These are phyloP conservation scores for Tuber microsphaerosporum DNA, from an alignment of 495 filamentous ascomycete species.

Conservation along the genomic window DNA sequence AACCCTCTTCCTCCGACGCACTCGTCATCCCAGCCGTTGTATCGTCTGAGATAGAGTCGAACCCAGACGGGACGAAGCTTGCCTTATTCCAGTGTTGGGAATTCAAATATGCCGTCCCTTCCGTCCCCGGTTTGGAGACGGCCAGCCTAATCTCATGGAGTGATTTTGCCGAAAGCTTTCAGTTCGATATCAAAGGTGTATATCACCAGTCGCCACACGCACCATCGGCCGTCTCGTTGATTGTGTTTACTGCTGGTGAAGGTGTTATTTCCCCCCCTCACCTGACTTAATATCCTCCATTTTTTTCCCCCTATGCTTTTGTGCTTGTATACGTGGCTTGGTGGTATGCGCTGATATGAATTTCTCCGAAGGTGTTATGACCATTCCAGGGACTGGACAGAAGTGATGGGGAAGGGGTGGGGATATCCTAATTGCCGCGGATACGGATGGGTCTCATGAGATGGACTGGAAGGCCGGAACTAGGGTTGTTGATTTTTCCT, in stretches of 20 bases:
- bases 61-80: not conserved
- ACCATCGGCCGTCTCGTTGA: not conserved
- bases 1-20: not conserved
- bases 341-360: not conserved
- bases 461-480: conserved; percentile 2
- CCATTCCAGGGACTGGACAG: not conserved
- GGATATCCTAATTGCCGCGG: not conserved
- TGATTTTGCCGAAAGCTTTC: not conserved
- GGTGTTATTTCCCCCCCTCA: not conserved
- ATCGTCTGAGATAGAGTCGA: not conserved
- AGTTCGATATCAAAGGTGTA: not conserved
- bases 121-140: not conserved
- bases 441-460: conserved; percentile 1
- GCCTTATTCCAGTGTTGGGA: not conserved
- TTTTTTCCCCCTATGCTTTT: not conserved
- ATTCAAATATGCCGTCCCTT: not conserved
- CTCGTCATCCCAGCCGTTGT: not conserved
- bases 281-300: not conserved
- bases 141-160: not conserved
- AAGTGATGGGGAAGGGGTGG: not conserved
- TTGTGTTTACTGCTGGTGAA: not conserved
- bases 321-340: not conserved
- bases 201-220: not conserved
- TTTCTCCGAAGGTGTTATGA: not conserved
- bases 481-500: not conserved